Conservation (phyloP, 345 rosid genomes). For the Brassica nigra region DNA sequence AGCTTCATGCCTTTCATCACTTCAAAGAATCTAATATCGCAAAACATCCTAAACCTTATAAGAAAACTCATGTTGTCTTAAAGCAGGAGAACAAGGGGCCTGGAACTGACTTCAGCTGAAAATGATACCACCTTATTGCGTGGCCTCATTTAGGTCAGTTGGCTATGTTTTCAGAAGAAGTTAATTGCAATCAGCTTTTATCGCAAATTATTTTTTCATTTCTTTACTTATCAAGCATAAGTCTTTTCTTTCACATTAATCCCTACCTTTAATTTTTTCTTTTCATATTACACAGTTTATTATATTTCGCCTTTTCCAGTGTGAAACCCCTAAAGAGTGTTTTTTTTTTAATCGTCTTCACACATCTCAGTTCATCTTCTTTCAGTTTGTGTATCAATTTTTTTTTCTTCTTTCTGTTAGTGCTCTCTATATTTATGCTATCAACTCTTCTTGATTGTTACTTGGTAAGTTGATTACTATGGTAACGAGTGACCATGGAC, state of each 20-base stretch:
- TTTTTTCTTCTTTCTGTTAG: background rate
- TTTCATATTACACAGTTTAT: background rate
- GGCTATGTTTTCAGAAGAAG: background rate
- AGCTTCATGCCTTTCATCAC: background rate
- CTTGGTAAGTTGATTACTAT: background rate
- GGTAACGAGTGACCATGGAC: background rate
- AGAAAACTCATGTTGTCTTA: background rate
- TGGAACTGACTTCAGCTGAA: background rate
- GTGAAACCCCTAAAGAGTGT: background rate
- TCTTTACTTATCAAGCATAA: background rate
- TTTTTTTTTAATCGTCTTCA: background rate
- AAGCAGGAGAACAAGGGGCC: conserved; percentile 4
- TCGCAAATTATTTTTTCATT: background rate
- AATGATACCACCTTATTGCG: conserved; percentile 3
- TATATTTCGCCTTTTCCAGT: background rate
- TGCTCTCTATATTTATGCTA: background rate
- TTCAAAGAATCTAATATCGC: background rate
- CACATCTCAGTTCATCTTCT: background rate
- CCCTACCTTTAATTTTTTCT: background rate
- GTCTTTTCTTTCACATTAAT: background rate
- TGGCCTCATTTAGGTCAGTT: conserved; percentile 6
- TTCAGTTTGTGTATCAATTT: background rate
- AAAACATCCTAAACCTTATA: background rate
- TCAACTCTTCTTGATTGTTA: background rate
- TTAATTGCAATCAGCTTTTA: background rate